Conservation (phyloP, 805 yeast genomes). For the Debaryomyces maramus region DNA sequence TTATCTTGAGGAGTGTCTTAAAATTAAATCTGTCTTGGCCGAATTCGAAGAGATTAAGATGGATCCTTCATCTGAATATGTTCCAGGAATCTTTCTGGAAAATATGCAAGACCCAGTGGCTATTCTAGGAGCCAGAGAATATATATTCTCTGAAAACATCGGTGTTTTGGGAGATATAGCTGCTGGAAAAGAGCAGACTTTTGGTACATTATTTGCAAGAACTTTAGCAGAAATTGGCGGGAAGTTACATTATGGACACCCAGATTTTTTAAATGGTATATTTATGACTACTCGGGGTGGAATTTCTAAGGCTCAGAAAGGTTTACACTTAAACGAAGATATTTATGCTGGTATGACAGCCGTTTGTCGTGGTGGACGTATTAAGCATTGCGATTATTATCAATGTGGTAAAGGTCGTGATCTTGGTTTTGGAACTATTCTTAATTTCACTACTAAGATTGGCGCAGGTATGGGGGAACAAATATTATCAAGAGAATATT, state of each 20-base stretch:
- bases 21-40: slow-evolving; percentile 81
- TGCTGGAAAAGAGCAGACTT: slow-evolving; percentile 96
- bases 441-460: slow-evolving; percentile 91
- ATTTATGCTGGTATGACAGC: slow-evolving; percentile 96
- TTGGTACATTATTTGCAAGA: slow-evolving; percentile 93
- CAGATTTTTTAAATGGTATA: slow-evolving; percentile 86
- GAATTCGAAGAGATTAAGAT: slow-evolving; percentile 83
- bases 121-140: slow-evolving; percentile 92
- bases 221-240: slow-evolving; percentile 94
- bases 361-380: slow-evolving; percentile 83
- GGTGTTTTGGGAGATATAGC: slow-evolving; percentile 96
- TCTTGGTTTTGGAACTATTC: slow-evolving; percentile 86
- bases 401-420: slow-evolving; percentile 98
- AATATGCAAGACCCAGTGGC: slow-evolving; percentile 56
- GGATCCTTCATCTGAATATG: slow-evolving; percentile 54
- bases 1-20: slow-evolving; percentile 89
- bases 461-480: slow-evolving; percentile 99
- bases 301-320: slow-evolving; percentile 90
- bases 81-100: slow-evolving; percentile 45
- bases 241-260: slow-evolving; percentile 94
- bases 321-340: slow-evolving; percentile 90
- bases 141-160: slow-evolving; percentile 87
- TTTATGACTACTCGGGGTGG: slow-evolving; percentile 97
- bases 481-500: slow-evolving; percentile 86
- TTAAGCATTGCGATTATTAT: slow-evolving; percentile 92